phyloP scores from a whole-genome alignment of 2,329 filamentous ascomycete species.

The Chaetothyriales sp. region DNA sequence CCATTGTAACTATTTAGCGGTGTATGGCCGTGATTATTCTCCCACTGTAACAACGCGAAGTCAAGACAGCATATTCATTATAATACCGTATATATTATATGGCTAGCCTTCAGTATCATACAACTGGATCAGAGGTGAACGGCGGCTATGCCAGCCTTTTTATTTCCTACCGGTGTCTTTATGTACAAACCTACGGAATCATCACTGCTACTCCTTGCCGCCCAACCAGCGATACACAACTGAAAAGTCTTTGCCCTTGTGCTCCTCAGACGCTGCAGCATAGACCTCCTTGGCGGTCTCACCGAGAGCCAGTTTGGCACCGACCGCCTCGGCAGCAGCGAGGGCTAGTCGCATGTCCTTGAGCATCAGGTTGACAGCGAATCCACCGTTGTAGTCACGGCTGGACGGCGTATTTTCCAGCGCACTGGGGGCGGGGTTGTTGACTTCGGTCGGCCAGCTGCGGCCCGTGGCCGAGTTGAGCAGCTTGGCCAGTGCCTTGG shows the following conservation, averaged over 20 bases:
- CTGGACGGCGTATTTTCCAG: constrained; percentile 59
- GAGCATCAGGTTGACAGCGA: constrained; percentile 62
- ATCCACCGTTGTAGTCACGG: constrained; percentile 62
- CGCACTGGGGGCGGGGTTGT: constrained; percentile 85
- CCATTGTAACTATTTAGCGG: too few relatives aligned
- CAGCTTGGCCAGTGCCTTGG: constrained; percentile 59
- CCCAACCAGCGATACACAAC: constrained; percentile 46
- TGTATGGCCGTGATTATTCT: too few relatives aligned
- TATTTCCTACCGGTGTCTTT: too few relatives aligned
- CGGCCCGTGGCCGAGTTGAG: constrained; percentile 89
- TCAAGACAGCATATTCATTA: too few relatives aligned
- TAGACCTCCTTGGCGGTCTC: constrained; percentile 52
- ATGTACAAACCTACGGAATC: neutral
- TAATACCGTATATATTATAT: too few relatives aligned
- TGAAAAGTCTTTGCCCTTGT: constrained; percentile 63
- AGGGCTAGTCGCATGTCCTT: constrained; percentile 65
- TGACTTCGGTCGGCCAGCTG: constrained; percentile 91
- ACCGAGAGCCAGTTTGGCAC: constrained; percentile 50
- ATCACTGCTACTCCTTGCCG: constrained; percentile 13
- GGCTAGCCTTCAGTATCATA: too few relatives aligned
- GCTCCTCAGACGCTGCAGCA: constrained; percentile 45
- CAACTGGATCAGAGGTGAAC: too few relatives aligned
- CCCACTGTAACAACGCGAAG: too few relatives aligned
- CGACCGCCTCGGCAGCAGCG: constrained; percentile 52
- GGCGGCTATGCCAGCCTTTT: too few relatives aligned